Base-by-base conservation (phyloP, 2,329 filamentous ascomycete species). In the Tothia fuscella region DNA sequence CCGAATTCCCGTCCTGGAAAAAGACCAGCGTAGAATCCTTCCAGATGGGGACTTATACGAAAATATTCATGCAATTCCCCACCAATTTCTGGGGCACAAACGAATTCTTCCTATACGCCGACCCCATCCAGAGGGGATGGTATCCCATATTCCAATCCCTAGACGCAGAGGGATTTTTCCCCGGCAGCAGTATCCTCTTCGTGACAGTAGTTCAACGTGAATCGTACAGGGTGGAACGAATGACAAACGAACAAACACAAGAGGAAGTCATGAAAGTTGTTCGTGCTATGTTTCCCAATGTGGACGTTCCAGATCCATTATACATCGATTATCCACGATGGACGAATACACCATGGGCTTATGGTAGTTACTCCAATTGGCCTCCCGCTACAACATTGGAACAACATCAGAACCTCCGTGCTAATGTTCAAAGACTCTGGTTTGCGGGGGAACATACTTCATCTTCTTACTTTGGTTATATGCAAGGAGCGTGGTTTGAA, bases 41-140 rank as follows among this genome's bases (percentile, higher is more conserved):
- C 54, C 63, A 67, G 46, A 82, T 83, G 72, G 79, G 74, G 5
- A 82, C 77, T 0, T 84, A 82, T 58, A 83, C 78, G 39, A 84
- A 84, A 54, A 73, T 83, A 46, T 83, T 83, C 58, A 61, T 80
- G 46, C 78, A 82, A 47, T 83, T 82, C 57, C 62, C 76, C 46
- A 63, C 76, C 42, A 71, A 74, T 0, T 84, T 83, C 57, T 83
- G 79, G 80, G n/a, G n/a, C n/a, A 9, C 10, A 34, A 34, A 34
- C 16, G 67, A 70, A 49, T 75, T 66, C 49, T 64, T 70, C 47
- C 60, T 74, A n/a, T 74, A 73, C 47, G 68, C 71, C 0, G 60
- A 65, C 29, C 66, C 68, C 0, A 54, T 55, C 3, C 57, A 53
- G 3, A 64, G 70, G 6, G 70, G 71, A 14, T 70, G 68, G 53